These are phyloP conservation scores for Fusarium proliferatum DNA, from an alignment of 2,329 filamentous ascomycete species.

Conservation along the genomic window DNA sequence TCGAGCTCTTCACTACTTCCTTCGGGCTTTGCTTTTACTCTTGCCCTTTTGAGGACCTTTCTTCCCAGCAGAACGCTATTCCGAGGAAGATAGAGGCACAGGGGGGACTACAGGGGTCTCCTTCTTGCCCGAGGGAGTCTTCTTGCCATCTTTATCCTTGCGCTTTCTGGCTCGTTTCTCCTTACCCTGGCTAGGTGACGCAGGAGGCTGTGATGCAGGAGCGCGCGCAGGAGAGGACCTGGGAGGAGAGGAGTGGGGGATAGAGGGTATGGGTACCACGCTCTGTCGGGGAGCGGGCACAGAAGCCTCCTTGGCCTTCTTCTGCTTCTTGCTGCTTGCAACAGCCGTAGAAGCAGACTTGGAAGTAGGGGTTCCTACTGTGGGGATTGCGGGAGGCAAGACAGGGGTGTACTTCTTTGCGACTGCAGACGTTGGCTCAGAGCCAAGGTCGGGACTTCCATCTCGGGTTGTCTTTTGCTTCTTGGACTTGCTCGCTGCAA, in stretches of 20 bases:
- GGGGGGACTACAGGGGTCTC: conserved; percentile 46
- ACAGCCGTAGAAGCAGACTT: conserved; percentile 39
- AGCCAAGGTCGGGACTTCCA: conserved; percentile 51
- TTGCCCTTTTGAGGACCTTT: conserved; percentile 3
- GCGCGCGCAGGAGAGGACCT: conserved; percentile 40
- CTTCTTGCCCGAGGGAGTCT: conserved; percentile 39
- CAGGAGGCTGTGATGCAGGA: conserved; percentile 21
- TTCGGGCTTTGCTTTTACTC: not conserved
- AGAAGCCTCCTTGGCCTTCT: conserved; percentile 47
- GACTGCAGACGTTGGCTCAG: conserved; percentile 40
- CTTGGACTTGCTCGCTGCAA: conserved; percentile 56
- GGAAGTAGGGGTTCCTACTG: conserved; percentile 40
- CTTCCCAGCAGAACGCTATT: conserved; percentile 36
- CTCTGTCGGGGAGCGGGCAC: conserved; percentile 46
- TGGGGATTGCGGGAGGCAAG: conserved; percentile 47
- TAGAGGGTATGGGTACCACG: conserved; percentile 50
- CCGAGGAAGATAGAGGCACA: conserved; percentile 26
- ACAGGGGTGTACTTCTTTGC: conserved; percentile 50
- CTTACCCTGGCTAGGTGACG: conserved; percentile 42
- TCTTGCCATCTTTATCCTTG: conserved; percentile 45
- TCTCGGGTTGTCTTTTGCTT: conserved; percentile 51
- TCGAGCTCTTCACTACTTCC: not conserved
- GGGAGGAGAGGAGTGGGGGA: conserved; percentile 48
- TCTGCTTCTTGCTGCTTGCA: conserved; percentile 45
- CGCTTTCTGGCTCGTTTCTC: conserved; percentile 48